Percentiles rank a stretch among this genome's conserved stretches.
phyloP scores from a whole-genome alignment of 495 filamentous ascomycete genomes.

The Paragyromitra xinjiangensis region DNA sequence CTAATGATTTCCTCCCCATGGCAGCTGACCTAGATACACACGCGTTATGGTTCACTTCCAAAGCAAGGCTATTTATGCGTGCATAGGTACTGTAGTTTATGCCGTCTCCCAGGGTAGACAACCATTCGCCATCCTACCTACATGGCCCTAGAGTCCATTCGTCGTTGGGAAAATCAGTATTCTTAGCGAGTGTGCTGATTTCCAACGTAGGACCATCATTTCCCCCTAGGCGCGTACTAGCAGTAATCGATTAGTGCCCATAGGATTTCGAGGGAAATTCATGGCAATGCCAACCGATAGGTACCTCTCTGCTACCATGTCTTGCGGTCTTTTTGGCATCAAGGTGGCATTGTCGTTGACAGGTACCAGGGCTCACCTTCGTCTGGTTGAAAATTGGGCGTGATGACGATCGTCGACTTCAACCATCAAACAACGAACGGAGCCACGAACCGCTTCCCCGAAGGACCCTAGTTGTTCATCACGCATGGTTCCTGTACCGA shows the following conservation, averaged over 20 bases:
- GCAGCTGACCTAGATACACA: constrained; percentile 18
- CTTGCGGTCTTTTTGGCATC: constrained; percentile 14
- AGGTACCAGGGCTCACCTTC: constrained; percentile 43
- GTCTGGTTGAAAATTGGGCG: constrained; percentile 40
- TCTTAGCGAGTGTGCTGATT: background rate
- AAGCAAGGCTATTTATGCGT: constrained; percentile 4
- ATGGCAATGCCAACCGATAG: constrained; percentile 23
- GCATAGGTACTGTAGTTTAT: background rate
- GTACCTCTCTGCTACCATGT: constrained; percentile 16
- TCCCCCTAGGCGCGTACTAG: background rate
- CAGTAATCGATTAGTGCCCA: constrained; percentile 7
- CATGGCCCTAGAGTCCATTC: background rate
- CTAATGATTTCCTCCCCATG: constrained; percentile 13
- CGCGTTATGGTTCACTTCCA: background rate
- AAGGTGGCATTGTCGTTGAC: constrained; percentile 16
- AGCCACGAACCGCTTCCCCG: constrained; percentile 43
- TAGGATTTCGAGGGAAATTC: constrained; percentile 3
- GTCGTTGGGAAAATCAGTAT: background rate
- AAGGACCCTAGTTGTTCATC: constrained; percentile 18
- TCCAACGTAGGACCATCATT: background rate
- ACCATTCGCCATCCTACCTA: background rate
- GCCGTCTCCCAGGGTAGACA: constrained; percentile 7
- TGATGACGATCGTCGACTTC: constrained; percentile 42
- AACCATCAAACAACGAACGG: constrained; percentile 19
- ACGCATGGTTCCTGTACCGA: constrained; percentile 20